A percentile compares a stretch with the other conserved stretches of the same genome.
phyloP scores from a whole-genome alignment of 2,329 filamentous ascomycete species.

The Curvularia sp. region DNA sequence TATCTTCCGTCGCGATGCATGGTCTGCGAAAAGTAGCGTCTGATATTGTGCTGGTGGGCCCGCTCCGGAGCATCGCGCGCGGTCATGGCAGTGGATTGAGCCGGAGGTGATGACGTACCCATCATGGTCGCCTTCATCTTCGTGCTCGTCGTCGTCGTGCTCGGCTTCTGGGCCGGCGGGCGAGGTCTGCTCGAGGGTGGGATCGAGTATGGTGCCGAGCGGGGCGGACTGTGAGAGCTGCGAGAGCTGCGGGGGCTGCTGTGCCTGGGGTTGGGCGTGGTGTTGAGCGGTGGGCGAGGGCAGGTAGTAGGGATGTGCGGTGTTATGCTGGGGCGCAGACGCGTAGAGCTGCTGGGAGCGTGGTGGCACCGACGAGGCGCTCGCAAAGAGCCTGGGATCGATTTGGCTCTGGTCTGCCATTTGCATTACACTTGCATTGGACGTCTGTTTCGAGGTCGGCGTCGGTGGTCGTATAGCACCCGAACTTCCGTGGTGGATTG shows the following conservation, averaged over 20 bases:
- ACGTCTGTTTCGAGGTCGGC: slow-evolving; percentile 23
- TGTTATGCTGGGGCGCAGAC: slow-evolving; percentile 30
- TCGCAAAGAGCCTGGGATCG: slow-evolving; percentile 40
- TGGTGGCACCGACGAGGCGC: slow-evolving; percentile 34
- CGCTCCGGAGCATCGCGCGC: neutral
- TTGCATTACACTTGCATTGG: slow-evolving; percentile 3
- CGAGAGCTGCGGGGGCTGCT: slow-evolving; percentile 17
- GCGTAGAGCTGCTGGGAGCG: slow-evolving; percentile 37
- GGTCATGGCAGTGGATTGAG: neutral
- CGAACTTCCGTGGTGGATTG: slow-evolving; percentile 16
- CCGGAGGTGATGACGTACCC: slow-evolving; percentile 26
- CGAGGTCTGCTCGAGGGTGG: slow-evolving; percentile 44
- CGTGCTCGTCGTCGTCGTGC: slow-evolving; percentile 41
- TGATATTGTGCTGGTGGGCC: neutral
- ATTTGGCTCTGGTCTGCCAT: slow-evolving; percentile 41
- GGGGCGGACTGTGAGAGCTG: slow-evolving; percentile 25
- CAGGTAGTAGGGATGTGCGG: slow-evolving; percentile 44
- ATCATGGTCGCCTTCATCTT: slow-evolving; percentile 41
- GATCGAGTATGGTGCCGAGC: slow-evolving; percentile 36
- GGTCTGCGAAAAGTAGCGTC: neutral
- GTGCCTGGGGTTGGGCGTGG: slow-evolving; percentile 20
- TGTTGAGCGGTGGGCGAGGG: slow-evolving; percentile 33
- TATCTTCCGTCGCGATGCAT: neutral
- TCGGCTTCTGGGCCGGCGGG: slow-evolving; percentile 29
- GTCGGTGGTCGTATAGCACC: slow-evolving; percentile 28